phyloP scores from a whole-genome alignment of 495 filamentous ascomycete genomes.

The Evernia prunastri region DNA sequence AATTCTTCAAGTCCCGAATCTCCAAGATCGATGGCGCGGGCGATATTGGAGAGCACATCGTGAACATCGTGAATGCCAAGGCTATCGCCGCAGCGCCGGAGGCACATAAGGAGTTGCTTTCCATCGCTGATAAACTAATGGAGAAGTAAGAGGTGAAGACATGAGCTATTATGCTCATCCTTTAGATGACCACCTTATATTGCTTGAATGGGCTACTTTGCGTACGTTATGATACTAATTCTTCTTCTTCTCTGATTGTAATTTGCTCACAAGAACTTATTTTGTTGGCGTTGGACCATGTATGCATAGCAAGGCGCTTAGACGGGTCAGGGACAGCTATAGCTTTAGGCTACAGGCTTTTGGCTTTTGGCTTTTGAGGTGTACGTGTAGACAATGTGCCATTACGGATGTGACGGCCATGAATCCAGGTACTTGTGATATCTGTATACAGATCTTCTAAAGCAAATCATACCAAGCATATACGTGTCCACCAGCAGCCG shows the following conservation, averaged over 20 bases:
- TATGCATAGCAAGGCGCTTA: slow-evolving; percentile 14
- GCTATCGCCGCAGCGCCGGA: slow-evolving; percentile 3
- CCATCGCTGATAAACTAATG: neutral
- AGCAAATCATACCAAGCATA: neutral
- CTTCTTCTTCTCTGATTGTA: neutral
- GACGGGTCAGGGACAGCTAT: neutral
- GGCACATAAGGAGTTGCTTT: neutral
- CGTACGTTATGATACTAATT: neutral
- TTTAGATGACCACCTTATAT: neutral
- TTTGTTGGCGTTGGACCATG: neutral
- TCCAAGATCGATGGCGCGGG: slow-evolving; percentile 75
- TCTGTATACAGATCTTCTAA: neutral
- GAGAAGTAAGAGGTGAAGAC: neutral
- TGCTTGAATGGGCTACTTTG: neutral
- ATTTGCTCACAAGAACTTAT: slow-evolving; percentile 7
- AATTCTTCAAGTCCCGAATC: slow-evolving; percentile 66
- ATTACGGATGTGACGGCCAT: too few relatives aligned
- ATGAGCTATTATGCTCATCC: neutral
- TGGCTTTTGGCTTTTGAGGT: neutral
- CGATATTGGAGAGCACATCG: slow-evolving; percentile 59
- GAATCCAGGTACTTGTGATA: neutral
- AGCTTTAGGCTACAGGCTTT: neutral
- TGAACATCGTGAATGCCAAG: slow-evolving; percentile 63
- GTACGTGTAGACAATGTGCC: neutral
- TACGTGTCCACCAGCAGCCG: neutral